A percentile compares a stretch with the other conserved stretches of the same genome.
These are phyloP conservation scores for Avena atlantica DNA, from an alignment of 176 grass and related monocot species.

Conservation along the genomic window DNA sequence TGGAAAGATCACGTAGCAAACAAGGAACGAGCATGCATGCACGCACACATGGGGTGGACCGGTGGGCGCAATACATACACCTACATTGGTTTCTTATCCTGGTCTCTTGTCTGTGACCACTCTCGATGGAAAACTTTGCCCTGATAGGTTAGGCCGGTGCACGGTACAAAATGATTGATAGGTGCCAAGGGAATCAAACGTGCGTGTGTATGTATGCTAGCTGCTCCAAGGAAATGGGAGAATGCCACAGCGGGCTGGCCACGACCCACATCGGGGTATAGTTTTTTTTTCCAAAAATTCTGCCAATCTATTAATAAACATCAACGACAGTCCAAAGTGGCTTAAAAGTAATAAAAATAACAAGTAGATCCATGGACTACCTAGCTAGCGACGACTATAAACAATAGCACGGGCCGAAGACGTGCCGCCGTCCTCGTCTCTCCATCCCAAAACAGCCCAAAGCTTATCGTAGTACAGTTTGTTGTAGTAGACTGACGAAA, in stretches of 20 bases:
- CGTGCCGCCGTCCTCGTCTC: no score
- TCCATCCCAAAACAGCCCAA: no score
- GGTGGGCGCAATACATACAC: slow-evolving; percentile 1
- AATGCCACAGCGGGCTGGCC: not conserved
- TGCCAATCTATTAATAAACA: no score
- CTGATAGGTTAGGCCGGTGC: not conserved
- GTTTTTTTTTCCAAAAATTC: no score
- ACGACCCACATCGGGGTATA: not conserved
- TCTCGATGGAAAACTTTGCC: slow-evolving; percentile 26
- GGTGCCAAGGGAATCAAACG: not conserved
- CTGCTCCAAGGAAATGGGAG: slow-evolving; percentile 47
- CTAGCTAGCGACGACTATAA: no score
- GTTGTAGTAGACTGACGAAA: no score
- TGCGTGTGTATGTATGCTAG: not conserved
- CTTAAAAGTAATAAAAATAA: no score
- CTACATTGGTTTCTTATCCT: slow-evolving; percentile 24
- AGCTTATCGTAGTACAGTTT: no score
- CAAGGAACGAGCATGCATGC: not conserved
- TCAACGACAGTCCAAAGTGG: no score
- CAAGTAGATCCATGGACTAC: no score
- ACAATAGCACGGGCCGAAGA: no score
- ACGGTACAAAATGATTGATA: slow-evolving; percentile 11
- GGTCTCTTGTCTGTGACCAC: slow-evolving; percentile 32
- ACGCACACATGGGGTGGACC: slow-evolving; percentile 29
- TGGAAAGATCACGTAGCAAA: no score